phyloP scores from a whole-genome alignment of 306 rosid genomes.

The Ormosia emarginata region DNA sequence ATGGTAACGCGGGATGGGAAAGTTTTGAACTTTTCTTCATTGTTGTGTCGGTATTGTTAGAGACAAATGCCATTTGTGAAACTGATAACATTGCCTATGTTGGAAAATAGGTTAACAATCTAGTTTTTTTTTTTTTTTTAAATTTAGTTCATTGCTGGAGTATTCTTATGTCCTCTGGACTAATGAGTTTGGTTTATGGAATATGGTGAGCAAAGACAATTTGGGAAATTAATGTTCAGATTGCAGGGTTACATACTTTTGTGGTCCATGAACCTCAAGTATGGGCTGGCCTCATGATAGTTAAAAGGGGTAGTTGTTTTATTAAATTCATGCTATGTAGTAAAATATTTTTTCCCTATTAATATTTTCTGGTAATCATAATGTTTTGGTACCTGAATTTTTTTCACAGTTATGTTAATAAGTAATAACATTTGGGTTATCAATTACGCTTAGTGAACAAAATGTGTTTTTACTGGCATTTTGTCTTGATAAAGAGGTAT shows the following conservation, averaged over 20 bases:
- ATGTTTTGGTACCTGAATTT: neutral
- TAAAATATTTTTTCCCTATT: neutral
- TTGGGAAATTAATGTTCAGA: conserved; percentile 23
- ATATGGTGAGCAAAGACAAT: neutral
- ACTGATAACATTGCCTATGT: neutral
- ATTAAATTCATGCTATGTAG: neutral
- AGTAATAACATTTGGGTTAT: neutral
- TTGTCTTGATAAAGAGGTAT: conserved; percentile 1
- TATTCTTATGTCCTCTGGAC: conserved; percentile 8
- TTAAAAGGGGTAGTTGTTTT: conserved; percentile 4
- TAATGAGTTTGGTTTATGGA: conserved; percentile 7
- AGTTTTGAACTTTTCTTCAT: conserved; percentile 13
- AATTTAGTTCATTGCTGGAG: conserved; percentile 2
- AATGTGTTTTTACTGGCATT: neutral
- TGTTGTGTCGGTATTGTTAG: neutral
- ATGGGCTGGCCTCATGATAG: neutral
- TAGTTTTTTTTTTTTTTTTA: neutral
- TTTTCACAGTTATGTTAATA: neutral
- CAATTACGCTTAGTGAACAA: neutral
- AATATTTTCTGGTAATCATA: neutral
- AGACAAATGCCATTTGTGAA: neutral
- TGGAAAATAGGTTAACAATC: neutral
- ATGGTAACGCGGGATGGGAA: conserved; percentile 11
- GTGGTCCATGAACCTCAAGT: conserved; percentile 11
- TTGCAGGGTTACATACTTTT: neutral